phyloP scores from a whole-genome alignment of 352 stramenopile species.

The Phytophthora sansomeana region DNA sequence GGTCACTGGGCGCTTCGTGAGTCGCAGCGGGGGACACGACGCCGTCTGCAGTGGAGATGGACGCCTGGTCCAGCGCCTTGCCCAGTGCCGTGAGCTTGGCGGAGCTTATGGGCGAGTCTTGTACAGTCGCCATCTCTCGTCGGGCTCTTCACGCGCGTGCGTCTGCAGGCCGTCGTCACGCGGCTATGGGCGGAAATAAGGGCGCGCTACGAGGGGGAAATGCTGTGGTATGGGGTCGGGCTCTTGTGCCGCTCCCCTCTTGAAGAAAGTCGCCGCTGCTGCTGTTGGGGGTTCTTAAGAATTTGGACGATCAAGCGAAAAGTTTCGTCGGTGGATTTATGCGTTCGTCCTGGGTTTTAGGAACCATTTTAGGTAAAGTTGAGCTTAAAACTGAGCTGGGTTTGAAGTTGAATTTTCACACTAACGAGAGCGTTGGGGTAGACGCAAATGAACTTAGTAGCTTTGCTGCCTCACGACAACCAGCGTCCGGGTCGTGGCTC shows the following conservation, averaged over 20 bases:
- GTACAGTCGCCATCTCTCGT: constrained; percentile 41
- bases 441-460: constrained; percentile 61
- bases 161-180: constrained; percentile 9
- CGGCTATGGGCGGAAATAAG: neutral
- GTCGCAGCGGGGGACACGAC: constrained; percentile 23
- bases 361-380: no score
- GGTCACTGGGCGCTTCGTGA: constrained; percentile 9
- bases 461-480: constrained; percentile 69
- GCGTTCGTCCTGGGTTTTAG: no score
- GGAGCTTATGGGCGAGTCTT: constrained; percentile 49
- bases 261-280: neutral
- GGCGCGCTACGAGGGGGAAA: neutral
- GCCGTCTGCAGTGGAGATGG: constrained; percentile 56
- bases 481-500: constrained; percentile 62
- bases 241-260: neutral
- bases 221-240: neutral
- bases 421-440: constrained; percentile 38
- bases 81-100: constrained; percentile 80
- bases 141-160: constrained; percentile 22
- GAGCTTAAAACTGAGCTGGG: no score
- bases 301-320: no score
- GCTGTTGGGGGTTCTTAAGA: neutral
- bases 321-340: no score
- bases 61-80: constrained; percentile 76
- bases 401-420: neutral